A percentile compares a stretch with the other conserved stretches of the same genome.
Evolutionary conservation across 2,329 filamentous ascomycete genomes (phyloP).

Genomic region (Whalleya microplaca): DNA sequence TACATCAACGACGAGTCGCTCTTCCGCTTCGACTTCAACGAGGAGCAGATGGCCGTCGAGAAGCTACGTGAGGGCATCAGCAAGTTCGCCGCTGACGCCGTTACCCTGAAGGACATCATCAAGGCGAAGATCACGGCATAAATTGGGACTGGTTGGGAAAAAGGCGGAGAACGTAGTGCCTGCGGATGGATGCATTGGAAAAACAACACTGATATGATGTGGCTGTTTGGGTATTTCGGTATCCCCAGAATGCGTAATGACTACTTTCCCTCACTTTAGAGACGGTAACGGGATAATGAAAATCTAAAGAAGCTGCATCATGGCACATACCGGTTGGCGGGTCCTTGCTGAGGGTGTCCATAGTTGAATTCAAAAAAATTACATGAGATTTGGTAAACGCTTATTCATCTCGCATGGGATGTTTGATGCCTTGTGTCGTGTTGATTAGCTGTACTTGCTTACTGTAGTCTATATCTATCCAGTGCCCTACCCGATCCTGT

Average conservation of each 20-base stretch:
- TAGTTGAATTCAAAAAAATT: slow-evolving; percentile 10
- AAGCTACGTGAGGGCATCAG: slow-evolving; percentile 99
- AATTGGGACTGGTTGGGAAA: slow-evolving; percentile 16
- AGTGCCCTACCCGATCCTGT: neutral
- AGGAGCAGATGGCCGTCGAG: slow-evolving; percentile 99
- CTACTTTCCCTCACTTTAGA: slow-evolving; percentile 10
- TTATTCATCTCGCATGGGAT: neutral
- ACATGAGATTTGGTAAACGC: slow-evolving; percentile 4
- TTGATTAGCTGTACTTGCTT: neutral
- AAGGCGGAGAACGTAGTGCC: neutral
- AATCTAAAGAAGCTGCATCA: slow-evolving; percentile 6
- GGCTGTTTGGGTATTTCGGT: slow-evolving; percentile 11
- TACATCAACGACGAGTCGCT: slow-evolving; percentile 88
- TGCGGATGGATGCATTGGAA: slow-evolving; percentile 6
- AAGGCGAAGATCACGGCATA: slow-evolving; percentile 75
- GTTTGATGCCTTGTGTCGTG: neutral
- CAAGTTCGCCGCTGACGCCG: slow-evolving; percentile 96
- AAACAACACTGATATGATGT: neutral
- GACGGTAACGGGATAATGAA: slow-evolving; percentile 5
- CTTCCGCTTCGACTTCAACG: slow-evolving; percentile 99
- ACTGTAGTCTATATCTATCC: neutral
- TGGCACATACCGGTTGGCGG: slow-evolving; percentile 10
- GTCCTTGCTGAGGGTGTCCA: slow-evolving; percentile 15
- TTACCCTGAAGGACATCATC: slow-evolving; percentile 91
- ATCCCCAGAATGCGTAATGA: slow-evolving; percentile 15